Percentiles rank a stretch among this genome's conserved stretches.
Conservation (phyloP, 345 rosid genomes). For the Brassica incana region DNA sequence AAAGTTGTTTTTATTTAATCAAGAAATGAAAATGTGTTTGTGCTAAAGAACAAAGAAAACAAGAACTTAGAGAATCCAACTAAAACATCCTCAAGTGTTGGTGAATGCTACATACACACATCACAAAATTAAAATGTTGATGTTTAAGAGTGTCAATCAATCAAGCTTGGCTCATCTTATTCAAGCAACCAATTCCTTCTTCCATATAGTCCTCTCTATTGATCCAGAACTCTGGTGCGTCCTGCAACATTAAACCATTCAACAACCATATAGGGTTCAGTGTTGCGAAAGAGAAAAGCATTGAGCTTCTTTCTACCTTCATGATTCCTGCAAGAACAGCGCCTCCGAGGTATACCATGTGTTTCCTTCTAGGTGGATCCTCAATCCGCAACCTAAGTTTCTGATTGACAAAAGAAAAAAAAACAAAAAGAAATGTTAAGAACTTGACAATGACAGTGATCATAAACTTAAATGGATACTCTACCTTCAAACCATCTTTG, state of each 20-base stretch:
- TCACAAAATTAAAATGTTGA: not conserved
- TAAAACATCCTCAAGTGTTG: not conserved
- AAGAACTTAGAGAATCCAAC: not conserved
- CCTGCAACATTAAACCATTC: slow-evolving; percentile 51
- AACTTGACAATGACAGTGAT: not conserved
- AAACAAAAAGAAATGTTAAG: not conserved
- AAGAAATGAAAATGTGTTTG: slow-evolving; percentile 2
- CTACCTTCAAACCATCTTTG: slow-evolving; percentile 92
- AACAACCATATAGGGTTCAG: not conserved
- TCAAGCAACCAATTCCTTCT: slow-evolving; percentile 78
- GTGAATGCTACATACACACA: not conserved
- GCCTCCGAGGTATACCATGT: slow-evolving; percentile 98
- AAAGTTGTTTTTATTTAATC: not conserved
- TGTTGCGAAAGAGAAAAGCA: slow-evolving; percentile 7
- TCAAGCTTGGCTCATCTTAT: slow-evolving; percentile 64
- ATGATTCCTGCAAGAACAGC: slow-evolving; percentile 98
- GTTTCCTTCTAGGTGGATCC: slow-evolving; percentile 97
- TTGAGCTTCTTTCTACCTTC: slow-evolving; percentile 56
- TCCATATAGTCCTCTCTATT: slow-evolving; percentile 86
- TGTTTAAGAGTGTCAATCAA: not conserved
- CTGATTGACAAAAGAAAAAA: slow-evolving; percentile 38
- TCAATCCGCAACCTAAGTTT: slow-evolving; percentile 82
- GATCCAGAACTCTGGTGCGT: slow-evolving; percentile 97
- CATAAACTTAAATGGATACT: not conserved
- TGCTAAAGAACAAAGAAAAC: not conserved